These are phyloP conservation scores for Cryptosporidium baileyi DNA, from an alignment of 169 alveolate species.

Conservation along the genomic window DNA sequence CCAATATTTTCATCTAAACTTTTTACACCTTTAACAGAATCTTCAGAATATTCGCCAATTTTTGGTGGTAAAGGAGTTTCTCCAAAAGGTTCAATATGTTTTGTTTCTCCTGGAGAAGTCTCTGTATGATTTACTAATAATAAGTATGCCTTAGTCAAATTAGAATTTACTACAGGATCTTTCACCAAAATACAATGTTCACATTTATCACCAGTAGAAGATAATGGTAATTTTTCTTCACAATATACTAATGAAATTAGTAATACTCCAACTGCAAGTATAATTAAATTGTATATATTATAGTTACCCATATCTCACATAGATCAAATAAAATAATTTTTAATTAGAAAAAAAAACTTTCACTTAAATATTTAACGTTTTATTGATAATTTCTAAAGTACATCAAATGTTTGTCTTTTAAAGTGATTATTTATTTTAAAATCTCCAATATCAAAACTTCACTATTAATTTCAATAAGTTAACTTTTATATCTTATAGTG, in stretches of 20 bases:
- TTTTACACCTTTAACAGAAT: neutral
- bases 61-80: slow-evolving; percentile 13
- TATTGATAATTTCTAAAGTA: no score
- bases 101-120: neutral
- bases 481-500: no score
- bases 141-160: slow-evolving; percentile 4
- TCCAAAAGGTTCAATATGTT: neutral
- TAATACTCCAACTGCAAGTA: neutral
- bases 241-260: neutral
- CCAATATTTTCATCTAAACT: neutral
- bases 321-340: no score
- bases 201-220: neutral
- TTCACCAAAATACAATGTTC: neutral
- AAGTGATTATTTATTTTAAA: no score
- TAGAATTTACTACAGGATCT: neutral
- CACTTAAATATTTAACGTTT: no score
- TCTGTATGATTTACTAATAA: neutral
- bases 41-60: neutral
- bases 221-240: neutral
- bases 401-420: no score
- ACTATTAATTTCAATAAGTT: no score
- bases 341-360: no score
- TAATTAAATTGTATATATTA: neutral
- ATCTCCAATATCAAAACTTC: no score
- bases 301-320: no score